Conservation (phyloP, 1,284 basidiomycete species). For the Irpex sp. region DNA sequence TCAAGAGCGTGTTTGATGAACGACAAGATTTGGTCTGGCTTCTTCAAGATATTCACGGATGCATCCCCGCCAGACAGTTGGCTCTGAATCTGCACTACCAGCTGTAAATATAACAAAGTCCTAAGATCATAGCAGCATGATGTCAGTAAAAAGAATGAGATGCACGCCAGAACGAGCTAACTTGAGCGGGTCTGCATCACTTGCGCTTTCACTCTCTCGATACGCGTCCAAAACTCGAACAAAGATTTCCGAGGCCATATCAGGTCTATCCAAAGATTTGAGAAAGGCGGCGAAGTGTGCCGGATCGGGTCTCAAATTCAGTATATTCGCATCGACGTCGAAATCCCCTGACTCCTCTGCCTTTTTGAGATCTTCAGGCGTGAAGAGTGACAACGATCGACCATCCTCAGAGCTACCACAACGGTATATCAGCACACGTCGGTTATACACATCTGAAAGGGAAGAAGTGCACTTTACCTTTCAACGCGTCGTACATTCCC, state of each 20-base stretch:
- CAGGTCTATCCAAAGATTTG: slow-evolving; percentile 59
- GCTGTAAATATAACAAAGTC: slow-evolving; percentile 66
- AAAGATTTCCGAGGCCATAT: slow-evolving; percentile 72
- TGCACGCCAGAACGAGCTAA: slow-evolving; percentile 24
- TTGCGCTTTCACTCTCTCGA: slow-evolving; percentile 41
- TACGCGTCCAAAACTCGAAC: slow-evolving; percentile 72
- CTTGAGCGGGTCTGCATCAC: slow-evolving; percentile 53
- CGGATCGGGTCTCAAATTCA: slow-evolving; percentile 75
- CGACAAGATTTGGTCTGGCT: slow-evolving; percentile 68
- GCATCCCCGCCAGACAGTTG: slow-evolving; percentile 52
- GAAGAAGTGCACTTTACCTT: slow-evolving; percentile 30
- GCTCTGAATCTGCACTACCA: slow-evolving; percentile 77
- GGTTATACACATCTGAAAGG: not conserved
- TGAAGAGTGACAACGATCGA: slow-evolving; percentile 39
- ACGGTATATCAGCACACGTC: not conserved
- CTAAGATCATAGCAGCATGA: slow-evolving; percentile 20
- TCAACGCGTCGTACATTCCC: slow-evolving; percentile 44
- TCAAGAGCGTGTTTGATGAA: slow-evolving; percentile 76
- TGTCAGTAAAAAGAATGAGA: not conserved
- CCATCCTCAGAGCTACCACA: not conserved
- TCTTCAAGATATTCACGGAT: slow-evolving; percentile 63
- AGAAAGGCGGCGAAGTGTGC: slow-evolving; percentile 61
- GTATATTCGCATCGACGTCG: slow-evolving; percentile 51
- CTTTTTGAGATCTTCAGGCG: slow-evolving; percentile 43
- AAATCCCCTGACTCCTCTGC: slow-evolving; percentile 40